Evolutionary conservation across 1,284 basidiomycete species (phyloP), one percentile per base, ranked within the genome.

Genomic region (Coniophora puteana): DNA sequence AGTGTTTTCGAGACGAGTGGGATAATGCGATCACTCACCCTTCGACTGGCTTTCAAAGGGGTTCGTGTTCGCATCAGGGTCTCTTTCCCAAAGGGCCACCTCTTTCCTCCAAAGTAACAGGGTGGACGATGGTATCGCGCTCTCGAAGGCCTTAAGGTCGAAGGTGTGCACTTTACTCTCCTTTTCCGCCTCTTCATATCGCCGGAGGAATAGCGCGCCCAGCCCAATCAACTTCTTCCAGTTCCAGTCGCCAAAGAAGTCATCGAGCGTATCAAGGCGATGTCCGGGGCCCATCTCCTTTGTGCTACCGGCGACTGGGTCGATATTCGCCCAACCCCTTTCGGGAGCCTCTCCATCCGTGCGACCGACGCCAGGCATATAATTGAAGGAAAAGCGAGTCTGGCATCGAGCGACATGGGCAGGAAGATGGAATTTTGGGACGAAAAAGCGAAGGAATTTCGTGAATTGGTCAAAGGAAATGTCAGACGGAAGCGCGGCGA

Each of bases 381-480:
- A 49, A 33, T 55, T 42, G 12, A 51, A 45, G 4, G 52, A 56
- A 35, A 36, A 51, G n/a, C 27, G 40, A 7, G 34, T 41, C 3
- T 45, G 44, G 28, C 55, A 58, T 10, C 33, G 18, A 11, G 17
- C 18, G 13, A 24, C 48, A 36, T 58, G 56, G 14, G 44, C 52
- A 3, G 39, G 38, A 4, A 47, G 36, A 34, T 58, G 56, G 24
- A 51, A 55, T 32, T 51, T 54, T 8, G 50, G 55, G 4, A 57
- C 40, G 1, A 27, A 28, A 18, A 38, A 38, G 3, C 8, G 25
- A 18, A 29, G 3, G 4, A 31, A 8, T 38, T 38, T 38, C 11
- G 8, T 18, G 6, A 13, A 5, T n/a, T 8, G 13, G 16, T 38
- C n/a, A 11, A 38, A 16, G n/a, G 25, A 26, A 16, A 38, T 22